Evolutionary conservation across 2,329 filamentous ascomycete genomes (phyloP), one percentile per base, ranked within the genome.

Genomic region (Pseudocercospora pini-densiflorae): DNA sequence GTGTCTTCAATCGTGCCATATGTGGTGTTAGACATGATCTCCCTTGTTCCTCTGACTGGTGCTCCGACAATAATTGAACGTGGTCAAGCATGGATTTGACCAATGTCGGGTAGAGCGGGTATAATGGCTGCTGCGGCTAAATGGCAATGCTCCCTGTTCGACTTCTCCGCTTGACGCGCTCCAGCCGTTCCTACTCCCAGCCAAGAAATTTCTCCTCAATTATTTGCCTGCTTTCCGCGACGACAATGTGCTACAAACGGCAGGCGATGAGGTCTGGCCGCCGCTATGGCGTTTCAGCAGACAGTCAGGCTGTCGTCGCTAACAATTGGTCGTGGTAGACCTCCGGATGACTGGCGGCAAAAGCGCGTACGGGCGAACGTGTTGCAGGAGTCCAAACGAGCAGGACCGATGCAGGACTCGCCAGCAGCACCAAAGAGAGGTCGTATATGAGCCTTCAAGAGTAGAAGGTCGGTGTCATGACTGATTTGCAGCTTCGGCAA

Each of bases 1-100:
- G 19, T 16, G 62, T 29, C 47, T 31, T 65, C 57, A 36, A 69
- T 49, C 21, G 70, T 71, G 29, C 70, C 70, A 53, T 72, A 72
- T 61, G 36, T 65, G 24, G 21, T 29, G 47, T 62, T 61, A 23
- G 59, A 65, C 66, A 65, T 62, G 62, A 61, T 29, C 19, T 24
- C 6, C 2, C 14, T 24, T n/a, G 12, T 29, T 31, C 7, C 27
- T 27, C 8, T 55, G 47, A 51, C 23, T 51, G 47, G 19, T 51
- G 19, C 14, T 51, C 47, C 19, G 19, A 16, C 9, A 19, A 12
- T 5, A 5, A 24, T 14, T 14, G 47, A 23, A 27, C 23, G 47
- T 27, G 21, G 23, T 24, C 23, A 19, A 21, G 23, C 51, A 55
- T 55, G 51, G 51, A 55, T 31, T 31, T 19, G 23, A 54, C 14